phyloP scores from a whole-genome alignment of 2,329 filamentous ascomycete species.

The Curvularia sp. region DNA sequence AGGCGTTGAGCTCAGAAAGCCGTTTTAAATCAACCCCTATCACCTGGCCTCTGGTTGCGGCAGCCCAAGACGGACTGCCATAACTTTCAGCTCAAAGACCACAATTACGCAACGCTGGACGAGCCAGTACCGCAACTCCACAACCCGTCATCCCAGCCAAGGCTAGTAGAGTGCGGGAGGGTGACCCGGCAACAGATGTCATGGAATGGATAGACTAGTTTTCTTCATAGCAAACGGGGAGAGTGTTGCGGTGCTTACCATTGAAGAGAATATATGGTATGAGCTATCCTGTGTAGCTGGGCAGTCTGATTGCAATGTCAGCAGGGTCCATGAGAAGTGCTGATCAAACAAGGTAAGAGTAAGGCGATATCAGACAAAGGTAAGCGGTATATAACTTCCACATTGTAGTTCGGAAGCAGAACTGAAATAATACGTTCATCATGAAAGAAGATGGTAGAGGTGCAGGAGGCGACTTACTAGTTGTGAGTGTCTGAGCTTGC shows the following conservation, averaged over 20 bases:
- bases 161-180: slow-evolving; percentile 72
- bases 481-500: not conserved
- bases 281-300: not conserved
- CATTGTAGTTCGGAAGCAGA: slow-evolving; percentile 68
- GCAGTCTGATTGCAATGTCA: slow-evolving; percentile 24
- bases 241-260: slow-evolving; percentile 34
- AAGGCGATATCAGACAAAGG: slow-evolving; percentile 58
- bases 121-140: slow-evolving; percentile 67
- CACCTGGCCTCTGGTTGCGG: slow-evolving; percentile 61
- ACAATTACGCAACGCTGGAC: slow-evolving; percentile 56
- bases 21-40: slow-evolving; percentile 72
- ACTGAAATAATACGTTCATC: slow-evolving; percentile 60
- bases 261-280: not conserved
- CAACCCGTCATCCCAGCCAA: slow-evolving; percentile 71
- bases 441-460: slow-evolving; percentile 27
- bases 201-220: slow-evolving; percentile 70
- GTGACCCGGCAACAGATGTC: slow-evolving; percentile 71
- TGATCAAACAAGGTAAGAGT: slow-evolving; percentile 4
- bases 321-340: slow-evolving; percentile 13
- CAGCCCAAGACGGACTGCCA: slow-evolving; percentile 53
- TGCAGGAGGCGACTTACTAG: slow-evolving; percentile 24
- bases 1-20: slow-evolving; percentile 64
- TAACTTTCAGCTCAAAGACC: slow-evolving; percentile 62
- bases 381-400: slow-evolving; percentile 66
- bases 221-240: slow-evolving; percentile 59